A percentile compares a stretch with the other conserved stretches of the same genome.
Conservation (phyloP, 2,329 filamentous ascomycete species). For the Xylaria digitata region DNA sequence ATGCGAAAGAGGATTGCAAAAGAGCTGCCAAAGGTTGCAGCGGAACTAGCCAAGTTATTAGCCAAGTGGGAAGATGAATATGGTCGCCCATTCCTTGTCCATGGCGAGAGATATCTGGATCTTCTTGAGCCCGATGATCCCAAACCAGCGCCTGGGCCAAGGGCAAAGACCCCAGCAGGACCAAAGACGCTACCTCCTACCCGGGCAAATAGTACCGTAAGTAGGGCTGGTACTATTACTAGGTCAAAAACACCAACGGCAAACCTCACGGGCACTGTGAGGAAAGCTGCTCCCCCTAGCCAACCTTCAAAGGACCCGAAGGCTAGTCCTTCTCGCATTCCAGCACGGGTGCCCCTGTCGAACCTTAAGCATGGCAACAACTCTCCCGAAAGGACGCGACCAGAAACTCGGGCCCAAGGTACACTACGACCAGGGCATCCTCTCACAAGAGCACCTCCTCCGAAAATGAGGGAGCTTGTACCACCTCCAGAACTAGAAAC, state of each 20-base stretch:
- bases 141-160: constrained; percentile 69
- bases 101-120: constrained; percentile 91
- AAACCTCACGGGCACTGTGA: constrained; percentile 49
- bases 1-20: constrained; percentile 98
- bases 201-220: constrained; percentile 54
- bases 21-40: constrained; percentile 90
- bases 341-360: constrained; percentile 75
- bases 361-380: constrained; percentile 78
- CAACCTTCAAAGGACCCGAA: constrained; percentile 49
- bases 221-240: constrained; percentile 54
- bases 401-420: constrained; percentile 57
- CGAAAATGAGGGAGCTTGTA: constrained; percentile 88
- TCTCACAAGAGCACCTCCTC: constrained; percentile 75
- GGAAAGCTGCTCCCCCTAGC: constrained; percentile 48
- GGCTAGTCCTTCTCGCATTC: constrained; percentile 75
- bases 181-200: constrained; percentile 52
- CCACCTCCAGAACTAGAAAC: constrained; percentile 64
- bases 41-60: constrained; percentile 83
- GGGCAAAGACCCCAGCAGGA: constrained; percentile 80
- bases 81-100: constrained; percentile 90
- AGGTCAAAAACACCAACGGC: constrained; percentile 67
- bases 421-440: constrained; percentile 67
- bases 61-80: constrained; percentile 94
- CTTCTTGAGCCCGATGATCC: constrained; percentile 74
- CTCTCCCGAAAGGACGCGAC: constrained; percentile 78